Percentiles rank a stretch among this genome's conserved stretches.
These are phyloP conservation scores for Aspergillus novoparasiticus DNA, from an alignment of 2,329 filamentous ascomycete genomes.

Conservation along the genomic window DNA sequence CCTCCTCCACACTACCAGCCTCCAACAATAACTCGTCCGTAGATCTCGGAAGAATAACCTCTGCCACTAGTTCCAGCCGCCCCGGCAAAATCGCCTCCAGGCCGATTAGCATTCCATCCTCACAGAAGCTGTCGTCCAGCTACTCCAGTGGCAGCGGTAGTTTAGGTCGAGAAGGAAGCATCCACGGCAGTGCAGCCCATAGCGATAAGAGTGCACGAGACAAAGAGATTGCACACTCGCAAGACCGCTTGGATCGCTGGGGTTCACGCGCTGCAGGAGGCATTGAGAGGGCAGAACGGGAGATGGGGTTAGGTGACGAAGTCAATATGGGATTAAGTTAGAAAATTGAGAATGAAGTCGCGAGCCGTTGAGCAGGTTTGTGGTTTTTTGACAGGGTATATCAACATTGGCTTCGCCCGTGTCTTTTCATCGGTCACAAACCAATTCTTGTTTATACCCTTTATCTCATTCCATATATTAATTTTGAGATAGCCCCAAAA, in stretches of 20 bases:
- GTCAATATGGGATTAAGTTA: slow-evolving; percentile 80
- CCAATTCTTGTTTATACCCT: not conserved
- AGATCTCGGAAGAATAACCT: slow-evolving; percentile 27
- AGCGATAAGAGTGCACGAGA: slow-evolving; percentile 40
- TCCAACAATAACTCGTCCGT: slow-evolving; percentile 24
- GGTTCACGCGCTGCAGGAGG: slow-evolving; percentile 57
- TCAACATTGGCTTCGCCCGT: not conserved
- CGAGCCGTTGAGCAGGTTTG: not conserved
- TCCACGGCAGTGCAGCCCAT: slow-evolving; percentile 28
- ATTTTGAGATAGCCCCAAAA: not conserved
- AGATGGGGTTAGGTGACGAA: slow-evolving; percentile 82
- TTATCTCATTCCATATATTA: not conserved
- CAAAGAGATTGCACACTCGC: slow-evolving; percentile 40
- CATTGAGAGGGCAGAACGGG: slow-evolving; percentile 54
- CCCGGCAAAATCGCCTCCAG: slow-evolving; percentile 25
- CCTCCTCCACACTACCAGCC: slow-evolving; percentile 16
- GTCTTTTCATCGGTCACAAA: not conserved
- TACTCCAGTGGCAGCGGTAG: slow-evolving; percentile 25
- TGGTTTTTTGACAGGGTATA: not conserved
- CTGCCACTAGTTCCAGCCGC: slow-evolving; percentile 21
- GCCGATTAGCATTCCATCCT: slow-evolving; percentile 34
- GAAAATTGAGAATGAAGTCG: slow-evolving; percentile 16
- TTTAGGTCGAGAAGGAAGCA: slow-evolving; percentile 23
- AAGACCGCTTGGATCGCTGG: slow-evolving; percentile 55
- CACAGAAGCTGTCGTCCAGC: slow-evolving; percentile 32